phyloP scores from a whole-genome alignment of 495 filamentous ascomycete genomes.

The Beverwykella pulmonaria region DNA sequence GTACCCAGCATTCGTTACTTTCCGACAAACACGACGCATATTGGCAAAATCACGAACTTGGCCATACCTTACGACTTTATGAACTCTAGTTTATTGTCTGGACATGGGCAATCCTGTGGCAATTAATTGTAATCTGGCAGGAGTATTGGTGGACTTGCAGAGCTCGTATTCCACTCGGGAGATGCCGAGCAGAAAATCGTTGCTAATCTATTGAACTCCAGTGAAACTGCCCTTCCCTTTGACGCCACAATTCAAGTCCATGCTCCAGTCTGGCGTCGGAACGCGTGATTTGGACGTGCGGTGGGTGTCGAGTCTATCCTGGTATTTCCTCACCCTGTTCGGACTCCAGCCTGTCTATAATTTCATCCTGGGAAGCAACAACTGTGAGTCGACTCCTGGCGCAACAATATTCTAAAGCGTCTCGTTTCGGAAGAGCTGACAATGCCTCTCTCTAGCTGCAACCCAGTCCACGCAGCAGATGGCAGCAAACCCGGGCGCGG shows the following conservation, averaged over 20 bases:
- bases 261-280: constrained; percentile 94
- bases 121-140: background rate
- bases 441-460: constrained; percentile 62
- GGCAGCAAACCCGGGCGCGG: constrained; percentile 71
- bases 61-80: background rate
- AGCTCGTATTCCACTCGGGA: background rate
- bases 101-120: background rate
- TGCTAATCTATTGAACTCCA: constrained; percentile 44
- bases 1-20: constrained; percentile 40
- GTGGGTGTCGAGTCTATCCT: constrained; percentile 97
- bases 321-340: constrained; percentile 98
- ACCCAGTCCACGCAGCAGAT: constrained; percentile 95
- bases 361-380: constrained; percentile 93
- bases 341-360: constrained; percentile 97
- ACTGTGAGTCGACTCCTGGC: constrained; percentile 62
- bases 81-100: background rate
- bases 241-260: constrained; percentile 97
- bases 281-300: constrained; percentile 94
- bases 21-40: background rate
- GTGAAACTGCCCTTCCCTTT: constrained; percentile 99
- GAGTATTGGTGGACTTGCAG: background rate
- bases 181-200: background rate
- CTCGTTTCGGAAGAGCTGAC: constrained; percentile 24
- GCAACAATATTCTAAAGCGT: background rate
- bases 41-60: background rate